Evolutionary conservation across 75 land plant genomes (phyloP).

Genomic region (Chamaecyparis obtusa): DNA sequence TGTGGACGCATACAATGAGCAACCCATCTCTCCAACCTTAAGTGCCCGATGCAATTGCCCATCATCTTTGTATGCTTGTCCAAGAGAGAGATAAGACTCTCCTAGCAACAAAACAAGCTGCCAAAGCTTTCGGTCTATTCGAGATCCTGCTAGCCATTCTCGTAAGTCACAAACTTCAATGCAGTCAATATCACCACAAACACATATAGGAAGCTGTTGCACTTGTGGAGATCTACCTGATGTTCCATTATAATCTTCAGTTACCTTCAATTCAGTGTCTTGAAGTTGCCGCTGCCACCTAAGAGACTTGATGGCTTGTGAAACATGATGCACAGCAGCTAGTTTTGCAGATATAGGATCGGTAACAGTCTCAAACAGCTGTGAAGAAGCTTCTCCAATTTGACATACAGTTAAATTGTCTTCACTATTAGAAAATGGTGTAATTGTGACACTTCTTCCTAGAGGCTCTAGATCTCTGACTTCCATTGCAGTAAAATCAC

Average conservation of each 20-base stretch:
- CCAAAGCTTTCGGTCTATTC: slow-evolving; percentile 86
- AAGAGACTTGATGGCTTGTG: slow-evolving; percentile 95
- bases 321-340: slow-evolving; percentile 96
- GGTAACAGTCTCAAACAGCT: slow-evolving; percentile 39
- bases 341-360: slow-evolving; percentile 85
- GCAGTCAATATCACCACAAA: slow-evolving; percentile 93
- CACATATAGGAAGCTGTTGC: slow-evolving; percentile 56
- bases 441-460: background rate
- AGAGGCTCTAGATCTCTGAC: slow-evolving; percentile 8
- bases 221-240: slow-evolving; percentile 19
- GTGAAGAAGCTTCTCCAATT: slow-evolving; percentile 23
- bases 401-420: slow-evolving; percentile 26
- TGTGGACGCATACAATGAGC: slow-evolving; percentile 88
- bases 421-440: background rate
- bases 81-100: slow-evolving; percentile 96
- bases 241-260: slow-evolving; percentile 17
- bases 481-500: slow-evolving; percentile 5
- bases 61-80: slow-evolving; percentile 90
- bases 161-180: slow-evolving; percentile 92
- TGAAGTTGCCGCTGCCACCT: slow-evolving; percentile 90
- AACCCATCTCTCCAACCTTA: slow-evolving; percentile 82
- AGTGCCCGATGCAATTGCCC: slow-evolving; percentile 70
- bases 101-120: slow-evolving; percentile 91
- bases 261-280: slow-evolving; percentile 31
- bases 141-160: slow-evolving; percentile 74